Evolutionary conservation across 2,329 filamentous ascomycete genomes (phyloP).

Genomic region (Xylaria hypoxylon): DNA sequence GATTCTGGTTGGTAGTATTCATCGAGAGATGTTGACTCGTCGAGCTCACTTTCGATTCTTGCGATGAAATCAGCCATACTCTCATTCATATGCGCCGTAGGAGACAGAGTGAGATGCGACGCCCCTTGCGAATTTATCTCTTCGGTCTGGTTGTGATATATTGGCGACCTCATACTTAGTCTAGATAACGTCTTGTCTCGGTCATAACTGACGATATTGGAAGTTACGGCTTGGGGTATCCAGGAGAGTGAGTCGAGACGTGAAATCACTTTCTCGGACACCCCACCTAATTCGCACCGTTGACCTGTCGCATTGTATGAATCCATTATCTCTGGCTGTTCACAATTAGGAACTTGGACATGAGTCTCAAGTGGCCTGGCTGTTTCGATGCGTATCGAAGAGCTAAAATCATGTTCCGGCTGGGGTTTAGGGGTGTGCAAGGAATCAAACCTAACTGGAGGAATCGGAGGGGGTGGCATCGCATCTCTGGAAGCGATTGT

Average conservation of each 20-base stretch:
- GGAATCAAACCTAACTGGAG: slow-evolving; percentile 25
- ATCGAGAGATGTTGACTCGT: slow-evolving; percentile 12
- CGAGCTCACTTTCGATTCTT: slow-evolving; percentile 51
- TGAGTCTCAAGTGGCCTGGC: not conserved
- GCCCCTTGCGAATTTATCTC: not conserved
- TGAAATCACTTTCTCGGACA: slow-evolving; percentile 26
- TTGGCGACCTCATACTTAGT: slow-evolving; percentile 38
- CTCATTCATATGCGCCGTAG: slow-evolving; percentile 34
- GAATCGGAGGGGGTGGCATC: slow-evolving; percentile 51
- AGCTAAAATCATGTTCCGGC: not conserved
- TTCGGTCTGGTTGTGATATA: slow-evolving; percentile 38
- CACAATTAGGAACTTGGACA: not conserved
- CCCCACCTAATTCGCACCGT: not conserved
- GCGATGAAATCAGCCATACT: slow-evolving; percentile 52
- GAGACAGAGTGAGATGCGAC: not conserved
- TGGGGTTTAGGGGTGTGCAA: not conserved
- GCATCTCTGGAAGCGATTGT: slow-evolving; percentile 46
- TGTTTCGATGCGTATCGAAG: not conserved
- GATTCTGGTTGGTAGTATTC: slow-evolving; percentile 22
- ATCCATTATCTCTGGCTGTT: slow-evolving; percentile 5
- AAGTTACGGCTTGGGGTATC: slow-evolving; percentile 44
- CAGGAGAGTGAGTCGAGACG: slow-evolving; percentile 43
- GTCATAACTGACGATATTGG: slow-evolving; percentile 29
- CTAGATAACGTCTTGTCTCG: slow-evolving; percentile 35
- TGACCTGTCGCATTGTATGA: not conserved